Evolutionary conservation across 441 rosid genomes (phyloP).

Genomic region (Breynia disticha): DNA sequence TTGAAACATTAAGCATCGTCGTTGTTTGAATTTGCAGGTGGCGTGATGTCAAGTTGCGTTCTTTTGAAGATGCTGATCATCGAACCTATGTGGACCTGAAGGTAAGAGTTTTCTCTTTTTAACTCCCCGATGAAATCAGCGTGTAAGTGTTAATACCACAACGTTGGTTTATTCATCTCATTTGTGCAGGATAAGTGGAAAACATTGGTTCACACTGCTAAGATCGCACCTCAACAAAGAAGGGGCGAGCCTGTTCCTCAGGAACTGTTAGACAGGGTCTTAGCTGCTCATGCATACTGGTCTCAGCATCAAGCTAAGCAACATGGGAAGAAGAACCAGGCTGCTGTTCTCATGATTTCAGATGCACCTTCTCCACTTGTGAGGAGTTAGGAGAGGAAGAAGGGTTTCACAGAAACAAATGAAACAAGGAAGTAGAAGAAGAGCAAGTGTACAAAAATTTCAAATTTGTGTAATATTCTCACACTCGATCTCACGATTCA

Average conservation of each 20-base stretch:
- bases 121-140: not conserved
- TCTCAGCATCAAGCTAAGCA: conserved; percentile 53
- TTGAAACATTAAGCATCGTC: not conserved
- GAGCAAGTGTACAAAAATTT: conserved; percentile 41
- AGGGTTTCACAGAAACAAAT: conserved; percentile 23
- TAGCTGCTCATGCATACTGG: conserved; percentile 72
- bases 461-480: conserved; percentile 32
- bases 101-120: conserved; percentile 26
- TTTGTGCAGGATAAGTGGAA: conserved; percentile 79
- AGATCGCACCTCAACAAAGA: conserved; percentile 83
- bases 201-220: conserved; percentile 79
- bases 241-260: conserved; percentile 89
- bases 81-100: conserved; percentile 77
- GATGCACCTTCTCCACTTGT: conserved; percentile 14
- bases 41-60: conserved; percentile 58
- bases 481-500: conserved; percentile 35
- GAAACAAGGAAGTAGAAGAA: conserved; percentile 9
- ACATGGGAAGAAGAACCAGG: conserved; percentile 34
- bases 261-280: conserved; percentile 68
- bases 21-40: conserved; percentile 32
- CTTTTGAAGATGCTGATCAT: conserved; percentile 59
- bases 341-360: conserved; percentile 20
- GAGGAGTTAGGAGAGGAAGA: conserved; percentile 22
- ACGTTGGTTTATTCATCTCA: not conserved
- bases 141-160: too few species aligned